phyloP scores from a whole-genome alignment of 1,139 yeast species.

The Yamadazyma pseudoaaseri region DNA sequence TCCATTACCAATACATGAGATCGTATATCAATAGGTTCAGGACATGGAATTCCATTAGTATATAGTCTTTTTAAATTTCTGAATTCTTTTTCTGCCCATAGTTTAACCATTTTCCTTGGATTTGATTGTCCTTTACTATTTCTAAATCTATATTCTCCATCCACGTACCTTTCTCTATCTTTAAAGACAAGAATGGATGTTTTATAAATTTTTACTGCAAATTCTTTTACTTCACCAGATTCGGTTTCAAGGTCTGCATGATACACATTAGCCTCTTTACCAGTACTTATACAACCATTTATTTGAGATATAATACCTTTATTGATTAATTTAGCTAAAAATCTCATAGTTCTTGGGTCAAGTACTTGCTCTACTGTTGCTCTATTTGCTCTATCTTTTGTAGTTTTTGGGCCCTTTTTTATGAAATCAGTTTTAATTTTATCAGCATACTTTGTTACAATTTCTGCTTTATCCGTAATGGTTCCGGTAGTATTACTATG shows the following conservation, averaged over 20 bases:
- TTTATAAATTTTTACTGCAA: slow-evolving; percentile 91
- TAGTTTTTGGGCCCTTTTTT: slow-evolving; percentile 54
- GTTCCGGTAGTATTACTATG: slow-evolving; percentile 18
- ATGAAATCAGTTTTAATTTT: slow-evolving; percentile 64
- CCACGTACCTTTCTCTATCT: slow-evolving; percentile 93
- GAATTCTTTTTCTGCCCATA: slow-evolving; percentile 99
- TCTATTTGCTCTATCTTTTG: slow-evolving; percentile 83
- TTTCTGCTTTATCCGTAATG: slow-evolving; percentile 50
- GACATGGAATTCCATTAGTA: slow-evolving; percentile 81
- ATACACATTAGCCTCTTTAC: slow-evolving; percentile 97
- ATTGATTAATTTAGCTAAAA: slow-evolving; percentile 76
- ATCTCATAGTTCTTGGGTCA: slow-evolving; percentile 89
- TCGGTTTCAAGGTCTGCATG: slow-evolving; percentile 79
- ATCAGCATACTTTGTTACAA: slow-evolving; percentile 59
- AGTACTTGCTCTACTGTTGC: slow-evolving; percentile 97
- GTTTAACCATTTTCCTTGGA: slow-evolving; percentile 94
- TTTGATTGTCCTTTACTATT: slow-evolving; percentile 82
- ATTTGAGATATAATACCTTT: slow-evolving; percentile 81
- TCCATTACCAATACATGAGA: slow-evolving; percentile 96
- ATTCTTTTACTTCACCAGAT: slow-evolving; percentile 45
- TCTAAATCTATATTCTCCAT: slow-evolving; percentile 92
- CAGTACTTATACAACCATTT: slow-evolving; percentile 94
- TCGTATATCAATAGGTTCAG: slow-evolving; percentile 84
- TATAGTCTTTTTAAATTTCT: slow-evolving; percentile 83
- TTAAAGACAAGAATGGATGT: slow-evolving; percentile 94